Percentiles rank a stretch among this genome's conserved stretches.
Evolutionary conservation across 176 grass and related monocot genomes (phyloP).

Genomic region (Carex scoparia): DNA sequence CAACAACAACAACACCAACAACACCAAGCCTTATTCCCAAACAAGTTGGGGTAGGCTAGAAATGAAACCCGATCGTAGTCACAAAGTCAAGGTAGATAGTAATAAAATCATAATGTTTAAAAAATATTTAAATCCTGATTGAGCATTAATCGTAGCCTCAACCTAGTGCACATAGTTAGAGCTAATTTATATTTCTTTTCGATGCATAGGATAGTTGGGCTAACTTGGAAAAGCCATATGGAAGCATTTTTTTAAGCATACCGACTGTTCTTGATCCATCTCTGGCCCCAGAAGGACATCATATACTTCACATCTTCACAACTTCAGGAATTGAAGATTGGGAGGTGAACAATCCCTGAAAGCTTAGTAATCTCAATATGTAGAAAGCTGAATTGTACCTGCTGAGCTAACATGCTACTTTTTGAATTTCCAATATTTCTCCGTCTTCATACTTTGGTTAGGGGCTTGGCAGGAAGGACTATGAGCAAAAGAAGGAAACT

Average conservation of each 20-base stretch:
- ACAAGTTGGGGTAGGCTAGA: no score
- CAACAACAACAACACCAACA: no score
- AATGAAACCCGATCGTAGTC: no score
- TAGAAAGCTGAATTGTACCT: not conserved
- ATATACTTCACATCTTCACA: constrained; percentile 96
- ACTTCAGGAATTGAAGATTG: constrained; percentile 90
- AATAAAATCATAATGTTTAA: not conserved
- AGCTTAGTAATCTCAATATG: not conserved
- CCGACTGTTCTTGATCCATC: constrained; percentile 94
- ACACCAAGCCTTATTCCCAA: no score
- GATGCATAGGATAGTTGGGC: constrained; percentile 70
- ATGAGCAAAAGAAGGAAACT: constrained; percentile 72
- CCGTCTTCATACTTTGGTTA: constrained; percentile 24
- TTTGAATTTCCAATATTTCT: constrained; percentile 9
- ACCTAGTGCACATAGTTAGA: not conserved
- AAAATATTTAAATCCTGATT: not conserved
- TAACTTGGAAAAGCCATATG: constrained; percentile 80
- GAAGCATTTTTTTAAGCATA: constrained; percentile 97
- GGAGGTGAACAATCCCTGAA: constrained; percentile 47
- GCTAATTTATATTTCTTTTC: not conserved
- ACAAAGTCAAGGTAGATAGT: no score
- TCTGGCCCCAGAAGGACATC: constrained; percentile 80
- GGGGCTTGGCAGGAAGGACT: constrained; percentile 71
- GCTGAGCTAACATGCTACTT: not conserved
- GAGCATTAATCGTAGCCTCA: not conserved